Evolutionary conservation across 1,284 basidiomycete genomes (phyloP), one percentile per base, ranked within the genome.

Genomic region (Athelia psychrophila): DNA sequence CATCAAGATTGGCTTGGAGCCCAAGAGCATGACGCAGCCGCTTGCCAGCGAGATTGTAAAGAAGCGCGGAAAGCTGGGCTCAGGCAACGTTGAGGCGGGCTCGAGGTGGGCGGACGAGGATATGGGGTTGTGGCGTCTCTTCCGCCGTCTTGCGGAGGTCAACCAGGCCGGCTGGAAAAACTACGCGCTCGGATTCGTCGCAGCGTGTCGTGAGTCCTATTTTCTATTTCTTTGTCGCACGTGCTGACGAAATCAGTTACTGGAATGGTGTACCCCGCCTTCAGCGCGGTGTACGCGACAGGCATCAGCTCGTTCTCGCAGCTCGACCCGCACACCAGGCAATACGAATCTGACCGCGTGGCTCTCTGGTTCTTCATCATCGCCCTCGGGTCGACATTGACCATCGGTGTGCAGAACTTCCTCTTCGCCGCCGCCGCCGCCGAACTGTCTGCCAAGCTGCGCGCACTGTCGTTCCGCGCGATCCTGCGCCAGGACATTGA

Each of bases 401-500:
- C 75, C 30, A 84, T 89, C 49, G 79, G 79, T 44, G 53, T 77
- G 53, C 90, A 94, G 67, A 88, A 85, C 62, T 86, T 78, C 62
- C 67, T 82, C 45, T 93, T 93, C 63, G 73, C 81, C 8, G 69
- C 76, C 2, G 76, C 88, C 4, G 91, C 91, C 33, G 82, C 88
- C 12, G 72, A 73, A 20, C 67, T 95, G 54, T 87, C 86, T 2
- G 69, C 78, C 25, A 87, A 83, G 55, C 68, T 95, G 42, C 83
- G 93, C 44, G 78, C 76, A 1, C 64, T 87, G 48, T 79, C 76
- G 55, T 94, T 95, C 79, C 78, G 74, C 47, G 82, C 92, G 4
- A 86, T 93, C 49, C 70, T 96, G 38, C 77, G 90, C 51, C 92
- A 95, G 74, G 93, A 95, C 63, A 86, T 95, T 59, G 86, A 87